phyloP scores from a whole-genome alignment of 805 yeast species.

The Candida sithepensis region DNA sequence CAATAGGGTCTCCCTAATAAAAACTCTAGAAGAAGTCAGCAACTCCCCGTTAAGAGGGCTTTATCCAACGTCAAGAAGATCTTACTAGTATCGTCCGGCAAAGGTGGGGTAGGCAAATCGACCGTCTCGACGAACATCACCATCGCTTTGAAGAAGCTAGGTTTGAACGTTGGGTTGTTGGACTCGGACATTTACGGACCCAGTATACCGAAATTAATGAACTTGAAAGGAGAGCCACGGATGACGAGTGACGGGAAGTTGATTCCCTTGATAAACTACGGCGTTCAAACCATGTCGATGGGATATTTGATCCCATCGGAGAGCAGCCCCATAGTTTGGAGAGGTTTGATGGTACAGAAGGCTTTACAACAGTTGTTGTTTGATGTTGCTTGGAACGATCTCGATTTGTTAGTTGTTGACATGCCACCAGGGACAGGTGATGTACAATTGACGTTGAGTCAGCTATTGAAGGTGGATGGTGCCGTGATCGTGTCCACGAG shows the following conservation, averaged over 20 bases:
- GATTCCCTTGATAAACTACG: slow-evolving; percentile 67
- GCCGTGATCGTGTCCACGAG: slow-evolving; percentile 83
- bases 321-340: slow-evolving; percentile 74
- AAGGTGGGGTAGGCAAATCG: slow-evolving; percentile 82
- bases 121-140: slow-evolving; percentile 73
- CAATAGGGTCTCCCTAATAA: slow-evolving; percentile 44
- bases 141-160: slow-evolving; percentile 48
- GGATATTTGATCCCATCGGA: slow-evolving; percentile 69
- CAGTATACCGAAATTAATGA: slow-evolving; percentile 68
- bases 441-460: slow-evolving; percentile 78
- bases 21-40: slow-evolving; percentile 38
- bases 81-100: slow-evolving; percentile 68
- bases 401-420: slow-evolving; percentile 72
- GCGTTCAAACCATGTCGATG: slow-evolving; percentile 85
- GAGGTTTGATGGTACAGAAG: slow-evolving; percentile 84
- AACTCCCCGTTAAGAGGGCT: slow-evolving; percentile 49
- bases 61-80: slow-evolving; percentile 62
- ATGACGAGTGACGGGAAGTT: slow-evolving; percentile 49
- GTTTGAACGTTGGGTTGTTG: slow-evolving; percentile 60
- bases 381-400: slow-evolving; percentile 69
- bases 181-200: slow-evolving; percentile 89
- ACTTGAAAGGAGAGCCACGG: slow-evolving; percentile 67
- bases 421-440: slow-evolving; percentile 95
- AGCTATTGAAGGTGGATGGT: slow-evolving; percentile 71
- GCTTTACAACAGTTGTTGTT: slow-evolving; percentile 80